Evolutionary conservation across 2,329 filamentous ascomycete species (phyloP).

Genomic region (Drechslerella coelobrocha): DNA sequence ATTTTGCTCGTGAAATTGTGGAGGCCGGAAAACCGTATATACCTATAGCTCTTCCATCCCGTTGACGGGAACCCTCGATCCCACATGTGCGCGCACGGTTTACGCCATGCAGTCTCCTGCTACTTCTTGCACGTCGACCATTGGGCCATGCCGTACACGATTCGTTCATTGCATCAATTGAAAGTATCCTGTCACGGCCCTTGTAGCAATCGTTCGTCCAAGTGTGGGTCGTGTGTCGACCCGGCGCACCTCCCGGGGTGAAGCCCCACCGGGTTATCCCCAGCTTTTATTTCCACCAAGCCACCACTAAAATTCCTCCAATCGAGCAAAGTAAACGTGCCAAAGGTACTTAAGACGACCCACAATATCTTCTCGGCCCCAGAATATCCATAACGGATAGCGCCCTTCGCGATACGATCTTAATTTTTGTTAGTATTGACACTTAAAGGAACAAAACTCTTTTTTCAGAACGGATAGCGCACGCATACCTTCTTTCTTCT

Average conservation of each 20-base stretch:
- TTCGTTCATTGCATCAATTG: slow-evolving; percentile 36
- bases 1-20: too few relatives aligned
- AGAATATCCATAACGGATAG: slow-evolving; percentile 28
- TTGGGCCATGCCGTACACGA: slow-evolving; percentile 31
- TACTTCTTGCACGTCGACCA: slow-evolving; percentile 14
- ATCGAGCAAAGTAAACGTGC: slow-evolving; percentile 14
- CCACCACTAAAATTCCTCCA: slow-evolving; percentile 39
- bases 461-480: too few relatives aligned
- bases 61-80: too few relatives aligned
- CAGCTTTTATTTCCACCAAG: slow-evolving; percentile 24
- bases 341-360: slow-evolving; percentile 9
- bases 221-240: slow-evolving; percentile 23
- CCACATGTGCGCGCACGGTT: too few relatives aligned
- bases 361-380: slow-evolving; percentile 26
- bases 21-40: too few relatives aligned
- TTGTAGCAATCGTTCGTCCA: slow-evolving; percentile 31
- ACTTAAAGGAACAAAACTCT: slow-evolving; percentile 25
- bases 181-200: slow-evolving; percentile 8
- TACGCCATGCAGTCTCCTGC: too few relatives aligned
- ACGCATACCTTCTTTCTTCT: too few relatives aligned
- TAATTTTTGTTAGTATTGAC: slow-evolving; percentile 4
- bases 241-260: slow-evolving; percentile 16
- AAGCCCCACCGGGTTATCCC: slow-evolving; percentile 22
- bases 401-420: slow-evolving; percentile 5
- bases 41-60: too few relatives aligned